Evolutionary conservation across 2,329 filamentous ascomycete species (phyloP), one percentile per base, ranked within the genome.

Genomic region (Knufia petricola): DNA sequence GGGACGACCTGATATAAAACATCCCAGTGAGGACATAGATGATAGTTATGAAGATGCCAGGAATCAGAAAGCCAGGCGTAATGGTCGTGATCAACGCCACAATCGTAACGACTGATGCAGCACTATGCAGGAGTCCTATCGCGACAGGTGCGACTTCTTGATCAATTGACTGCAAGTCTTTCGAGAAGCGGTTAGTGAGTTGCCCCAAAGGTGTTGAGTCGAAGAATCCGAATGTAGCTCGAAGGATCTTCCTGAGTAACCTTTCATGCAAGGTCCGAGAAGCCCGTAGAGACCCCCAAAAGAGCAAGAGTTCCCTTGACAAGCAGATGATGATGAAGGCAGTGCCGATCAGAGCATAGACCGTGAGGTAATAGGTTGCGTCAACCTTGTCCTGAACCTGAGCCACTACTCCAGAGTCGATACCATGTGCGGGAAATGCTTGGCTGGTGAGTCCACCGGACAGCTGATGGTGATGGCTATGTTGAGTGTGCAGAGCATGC

Each of bases 161-260:
- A 58, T 98, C 92, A 17, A 98, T 77, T 9, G 88, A 82, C 64
- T 98, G 89, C 12, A 98, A 78, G 64, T 98, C 92, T 67, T 96
- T 96, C 64, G 90, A 96, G 69, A 98, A 98, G 17, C 92, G 81
- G 67, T 98, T 98, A 83, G 96, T 96, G 60, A 98, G 76, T 66
- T 95, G 90, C 10, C 92, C 92, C 0, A 96, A 77, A 2, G 92
- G 92, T 0, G 92, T 98, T 1, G 90, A 85, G 61, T 98, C 92
- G 61, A 98, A 98, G 70, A 98, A 98, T 63, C 86, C 88, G 74
- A 98, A 96, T 63, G 88, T 90, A 24, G 92, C 92, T 57, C 89
- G 81, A 12, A 87, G 84, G 20, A 98, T 81, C 1, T 84, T 75
- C 23, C 78, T 75, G 64, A 98, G 84, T 48, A 98, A 73, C 30